Conservation (phyloP, 1,139 yeast species). For the Starmera stellimalicola region DNA sequence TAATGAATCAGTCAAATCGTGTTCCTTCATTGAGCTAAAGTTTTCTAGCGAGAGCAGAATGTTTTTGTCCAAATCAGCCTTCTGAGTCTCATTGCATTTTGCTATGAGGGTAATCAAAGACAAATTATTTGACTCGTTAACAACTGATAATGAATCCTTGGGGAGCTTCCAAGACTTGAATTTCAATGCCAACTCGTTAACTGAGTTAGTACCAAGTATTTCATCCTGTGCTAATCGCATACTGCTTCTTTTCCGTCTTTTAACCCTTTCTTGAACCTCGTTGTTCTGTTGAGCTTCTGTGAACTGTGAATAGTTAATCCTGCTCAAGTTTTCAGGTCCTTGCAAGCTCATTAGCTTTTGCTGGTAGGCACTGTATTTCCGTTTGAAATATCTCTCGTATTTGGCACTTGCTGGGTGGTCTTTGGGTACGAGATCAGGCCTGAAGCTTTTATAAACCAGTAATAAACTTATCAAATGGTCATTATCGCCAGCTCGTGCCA, state of each 20-base stretch:
- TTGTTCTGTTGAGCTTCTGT: too few relatives aligned
- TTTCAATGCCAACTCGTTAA: constrained; percentile 12
- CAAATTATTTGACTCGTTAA: constrained; percentile 5
- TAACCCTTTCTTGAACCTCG: too few relatives aligned
- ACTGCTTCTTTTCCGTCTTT: not conserved
- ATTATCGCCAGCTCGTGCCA: constrained; percentile 24
- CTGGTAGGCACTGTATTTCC: too few relatives aligned
- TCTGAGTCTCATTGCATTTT: constrained; percentile 2
- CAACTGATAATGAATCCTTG: constrained; percentile 9
- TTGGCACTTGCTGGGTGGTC: too few relatives aligned
- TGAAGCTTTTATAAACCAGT: constrained; percentile 20
- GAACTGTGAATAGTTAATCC: too few relatives aligned
- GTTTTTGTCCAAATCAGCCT: not conserved
- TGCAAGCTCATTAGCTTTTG: too few relatives aligned
- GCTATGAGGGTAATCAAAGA: constrained; percentile 5
- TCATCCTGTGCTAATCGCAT: too few relatives aligned
- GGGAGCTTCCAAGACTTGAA: constrained; percentile 14
- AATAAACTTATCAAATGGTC: constrained; percentile 23
- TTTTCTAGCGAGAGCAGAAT: not conserved
- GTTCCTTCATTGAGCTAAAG: not conserved
- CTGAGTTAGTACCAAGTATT: constrained; percentile 9
- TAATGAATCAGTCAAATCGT: not conserved
- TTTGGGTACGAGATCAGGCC: constrained; percentile 13
- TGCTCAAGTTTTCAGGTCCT: too few relatives aligned
- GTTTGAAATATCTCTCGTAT: too few relatives aligned